Conservation (phyloP, 78 protist genomes). For the Dictyostelium intermedium region DNA sequence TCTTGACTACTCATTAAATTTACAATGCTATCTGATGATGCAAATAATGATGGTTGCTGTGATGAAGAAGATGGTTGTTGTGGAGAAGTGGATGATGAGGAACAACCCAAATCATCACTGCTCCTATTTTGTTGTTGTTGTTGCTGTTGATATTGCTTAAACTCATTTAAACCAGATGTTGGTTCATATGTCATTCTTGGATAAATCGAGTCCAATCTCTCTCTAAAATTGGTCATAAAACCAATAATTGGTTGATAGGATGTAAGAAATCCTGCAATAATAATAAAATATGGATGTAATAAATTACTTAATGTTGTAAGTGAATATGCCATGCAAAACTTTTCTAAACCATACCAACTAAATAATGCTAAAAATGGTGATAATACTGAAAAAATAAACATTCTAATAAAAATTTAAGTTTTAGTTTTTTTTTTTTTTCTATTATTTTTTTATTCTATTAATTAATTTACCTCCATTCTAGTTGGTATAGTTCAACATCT, state of each 20-base stretch:
- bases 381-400: slow-evolving; percentile 35
- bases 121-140: background rate
- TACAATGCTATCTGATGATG: background rate
- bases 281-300: slow-evolving; percentile 68
- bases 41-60: background rate
- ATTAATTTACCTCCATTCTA: slow-evolving; percentile 64
- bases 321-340: slow-evolving; percentile 34
- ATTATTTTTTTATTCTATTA: background rate
- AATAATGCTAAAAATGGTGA: slow-evolving; percentile 52
- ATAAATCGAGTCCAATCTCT: slow-evolving; percentile 22
- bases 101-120: background rate
- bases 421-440: no score
- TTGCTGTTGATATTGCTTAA: background rate
- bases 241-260: slow-evolving; percentile 54
- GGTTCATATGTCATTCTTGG: background rate
- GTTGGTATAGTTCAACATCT: background rate
- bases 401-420: no score
- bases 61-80: no score
- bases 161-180: background rate
- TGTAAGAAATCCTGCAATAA: slow-evolving; percentile 38
- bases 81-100: background rate
- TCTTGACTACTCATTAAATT: background rate
- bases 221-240: slow-evolving; percentile 9
- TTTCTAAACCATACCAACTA: slow-evolving; percentile 55
- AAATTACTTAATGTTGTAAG: slow-evolving; percentile 35